Evolutionary conservation across 179 eudicot genomes (phyloP), one percentile per base, ranked within the genome.

Genomic region (Silene vulgaris): DNA sequence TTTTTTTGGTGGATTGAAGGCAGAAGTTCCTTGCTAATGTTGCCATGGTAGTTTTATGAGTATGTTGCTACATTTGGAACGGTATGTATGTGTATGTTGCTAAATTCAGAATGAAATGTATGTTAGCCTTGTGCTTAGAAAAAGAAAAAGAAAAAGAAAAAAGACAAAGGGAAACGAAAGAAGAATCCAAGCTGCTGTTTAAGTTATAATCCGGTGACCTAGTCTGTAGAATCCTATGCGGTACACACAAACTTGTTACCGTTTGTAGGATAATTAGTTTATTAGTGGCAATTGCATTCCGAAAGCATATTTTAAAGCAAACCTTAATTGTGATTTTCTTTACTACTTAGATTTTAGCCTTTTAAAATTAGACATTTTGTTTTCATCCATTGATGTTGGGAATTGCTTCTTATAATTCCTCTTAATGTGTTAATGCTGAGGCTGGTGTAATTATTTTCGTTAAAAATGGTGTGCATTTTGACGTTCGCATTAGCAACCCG

Each of bases 121-220:
- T 20, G 66, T 26, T 62, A 62, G 28, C 30, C 30, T 20, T 62
- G 4, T 62, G 66, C 14, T 23, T 9, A 26, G 30, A 21, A 12
- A 62, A 21, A 21, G 14, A 62, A 11, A 21, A 23, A 40, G 12
- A 40, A 21, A 21, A 7, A 5, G 1, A 8, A 8, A 59, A 8
- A 9, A 61, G 13, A 7, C 11, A 43, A 43, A 43, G 48, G 13
- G 29, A 6, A 3, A 62, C 3, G 21, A 62, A 9, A 21, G 65
- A 62, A 21, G 32, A 62, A 62, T 23, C 65, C 14, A 21, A 23
- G 29, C 29, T 62, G 65, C 65, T 62, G 65, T 62, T 20, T 20
- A 23, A 20, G 65, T 62, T 62, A 62, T 62, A 26, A 62, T 62
- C 65, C 23, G 29, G 29, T 62, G 65, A 19, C 65, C 65, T 62